phyloP scores from a whole-genome alignment of 2,329 filamentous ascomycete species.

The Phialophora verrucosa region DNA sequence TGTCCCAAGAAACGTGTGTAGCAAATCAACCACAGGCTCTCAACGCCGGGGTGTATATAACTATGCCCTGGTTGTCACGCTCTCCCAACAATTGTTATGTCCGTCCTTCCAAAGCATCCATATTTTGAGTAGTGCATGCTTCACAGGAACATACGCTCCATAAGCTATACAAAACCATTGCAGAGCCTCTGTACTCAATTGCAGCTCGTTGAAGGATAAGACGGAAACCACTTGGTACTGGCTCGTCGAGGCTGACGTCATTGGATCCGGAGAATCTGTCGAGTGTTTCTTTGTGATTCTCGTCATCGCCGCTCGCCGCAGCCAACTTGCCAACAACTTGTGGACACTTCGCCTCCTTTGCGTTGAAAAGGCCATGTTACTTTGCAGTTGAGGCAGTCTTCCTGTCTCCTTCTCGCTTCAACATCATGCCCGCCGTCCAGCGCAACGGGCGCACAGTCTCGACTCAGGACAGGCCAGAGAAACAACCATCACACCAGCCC shows the following conservation, averaged over 20 bases:
- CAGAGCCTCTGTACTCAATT: no score
- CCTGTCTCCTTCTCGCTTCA: background rate
- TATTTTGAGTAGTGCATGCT: no score
- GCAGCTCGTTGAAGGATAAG: background rate
- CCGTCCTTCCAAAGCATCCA: background rate
- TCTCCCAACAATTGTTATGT: background rate
- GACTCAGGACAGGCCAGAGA: conserved; percentile 17
- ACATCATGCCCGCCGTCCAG: conserved; percentile 31
- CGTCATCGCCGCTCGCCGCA: conserved; percentile 13
- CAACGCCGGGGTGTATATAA: background rate
- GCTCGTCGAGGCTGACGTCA: background rate
- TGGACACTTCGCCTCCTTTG: conserved; percentile 10
- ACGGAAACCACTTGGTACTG: background rate
- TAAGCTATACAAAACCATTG: no score
- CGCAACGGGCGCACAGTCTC: conserved; percentile 29
- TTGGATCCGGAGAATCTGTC: background rate
- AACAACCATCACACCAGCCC: background rate
- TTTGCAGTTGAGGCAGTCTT: conserved; percentile 2
- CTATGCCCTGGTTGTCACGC: background rate
- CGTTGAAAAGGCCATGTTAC: conserved; percentile 13
- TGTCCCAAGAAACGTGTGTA: background rate
- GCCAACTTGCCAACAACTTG: conserved; percentile 6
- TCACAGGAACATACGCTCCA: no score
- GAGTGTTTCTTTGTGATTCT: background rate
- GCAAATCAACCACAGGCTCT: background rate